Conservation (phyloP, 495 filamentous ascomycete genomes). For the Paragyromitra xinjiangensis region DNA sequence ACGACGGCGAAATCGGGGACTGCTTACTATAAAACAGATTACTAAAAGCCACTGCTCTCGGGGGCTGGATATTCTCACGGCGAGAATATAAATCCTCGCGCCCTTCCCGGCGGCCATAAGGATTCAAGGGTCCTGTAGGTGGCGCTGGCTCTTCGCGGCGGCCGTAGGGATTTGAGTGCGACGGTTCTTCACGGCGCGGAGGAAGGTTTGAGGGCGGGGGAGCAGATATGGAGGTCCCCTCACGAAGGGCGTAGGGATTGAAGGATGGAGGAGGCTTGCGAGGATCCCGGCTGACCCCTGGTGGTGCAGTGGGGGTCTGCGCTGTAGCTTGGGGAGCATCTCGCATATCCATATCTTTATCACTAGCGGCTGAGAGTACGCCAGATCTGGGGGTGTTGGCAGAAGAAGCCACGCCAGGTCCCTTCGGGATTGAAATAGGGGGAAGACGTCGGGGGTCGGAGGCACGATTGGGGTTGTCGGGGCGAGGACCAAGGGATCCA, state of each 20-base stretch:
- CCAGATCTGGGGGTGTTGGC: conserved; percentile 22
- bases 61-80: conserved; percentile 42
- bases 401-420: conserved; percentile 8
- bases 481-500: conserved; percentile 13
- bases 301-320: conserved; percentile 12
- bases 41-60: conserved; percentile 34
- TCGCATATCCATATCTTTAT: conserved; percentile 42
- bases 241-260: conserved; percentile 32
- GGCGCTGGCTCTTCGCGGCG: conserved; percentile 29
- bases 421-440: conserved; percentile 36
- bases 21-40: conserved; percentile 37
- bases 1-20: conserved; percentile 36
- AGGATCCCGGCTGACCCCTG: conserved; percentile 45
- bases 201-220: not conserved
- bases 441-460: conserved; percentile 26
- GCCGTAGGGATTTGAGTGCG: conserved; percentile 18
- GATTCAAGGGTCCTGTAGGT: conserved; percentile 32
- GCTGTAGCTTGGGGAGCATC: conserved; percentile 27
- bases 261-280: conserved; percentile 44
- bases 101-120: conserved; percentile 33
- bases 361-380: conserved; percentile 11
- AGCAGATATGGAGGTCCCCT: not conserved
- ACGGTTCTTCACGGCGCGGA: conserved; percentile 21
- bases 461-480: conserved; percentile 12
- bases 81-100: conserved; percentile 46